These are phyloP conservation scores for Trichoderma simmonsii DNA, from an alignment of 2,329 filamentous ascomycete genomes.

Conservation along the genomic window DNA sequence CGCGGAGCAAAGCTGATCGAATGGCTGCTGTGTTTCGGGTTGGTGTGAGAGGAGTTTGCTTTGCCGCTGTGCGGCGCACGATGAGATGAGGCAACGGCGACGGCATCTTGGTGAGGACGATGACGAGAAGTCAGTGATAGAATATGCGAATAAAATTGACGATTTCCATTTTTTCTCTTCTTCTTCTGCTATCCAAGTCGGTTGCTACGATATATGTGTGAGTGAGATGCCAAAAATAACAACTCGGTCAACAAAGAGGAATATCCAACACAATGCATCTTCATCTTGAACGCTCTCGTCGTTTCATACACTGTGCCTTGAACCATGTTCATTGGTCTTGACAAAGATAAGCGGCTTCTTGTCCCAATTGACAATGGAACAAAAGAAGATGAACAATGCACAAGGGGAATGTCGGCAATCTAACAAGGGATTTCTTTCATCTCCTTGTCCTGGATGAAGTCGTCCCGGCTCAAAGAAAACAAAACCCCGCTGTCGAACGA, in stretches of 20 bases:
- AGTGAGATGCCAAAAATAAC: not conserved
- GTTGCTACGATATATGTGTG: conserved; percentile 5
- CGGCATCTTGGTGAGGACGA: not conserved
- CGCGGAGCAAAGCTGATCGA: conserved; percentile 18
- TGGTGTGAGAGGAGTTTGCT: not conserved
- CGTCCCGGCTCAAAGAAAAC: not conserved
- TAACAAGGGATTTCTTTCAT: not conserved
- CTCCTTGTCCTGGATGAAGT: not conserved
- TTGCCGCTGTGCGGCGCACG: not conserved
- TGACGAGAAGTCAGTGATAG: not conserved
- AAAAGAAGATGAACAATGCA: not conserved
- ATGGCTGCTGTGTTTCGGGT: conserved; percentile 10
- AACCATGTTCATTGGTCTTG: not conserved
- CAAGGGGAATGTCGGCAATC: not conserved
- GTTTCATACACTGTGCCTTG: not conserved
- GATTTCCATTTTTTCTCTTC: not conserved
- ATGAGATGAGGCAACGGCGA: not conserved
- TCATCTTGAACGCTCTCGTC: not conserved
- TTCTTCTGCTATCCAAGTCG: not conserved
- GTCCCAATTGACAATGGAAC: not conserved
- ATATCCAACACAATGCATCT: not conserved
- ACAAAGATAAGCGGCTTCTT: not conserved
- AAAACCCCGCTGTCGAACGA: conserved; percentile 1
- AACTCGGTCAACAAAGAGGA: not conserved
- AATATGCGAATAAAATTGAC: not conserved